phyloP scores from a whole-genome alignment of 192 early-diverging fungal genomes.

The Irineochytrium annulatum region DNA sequence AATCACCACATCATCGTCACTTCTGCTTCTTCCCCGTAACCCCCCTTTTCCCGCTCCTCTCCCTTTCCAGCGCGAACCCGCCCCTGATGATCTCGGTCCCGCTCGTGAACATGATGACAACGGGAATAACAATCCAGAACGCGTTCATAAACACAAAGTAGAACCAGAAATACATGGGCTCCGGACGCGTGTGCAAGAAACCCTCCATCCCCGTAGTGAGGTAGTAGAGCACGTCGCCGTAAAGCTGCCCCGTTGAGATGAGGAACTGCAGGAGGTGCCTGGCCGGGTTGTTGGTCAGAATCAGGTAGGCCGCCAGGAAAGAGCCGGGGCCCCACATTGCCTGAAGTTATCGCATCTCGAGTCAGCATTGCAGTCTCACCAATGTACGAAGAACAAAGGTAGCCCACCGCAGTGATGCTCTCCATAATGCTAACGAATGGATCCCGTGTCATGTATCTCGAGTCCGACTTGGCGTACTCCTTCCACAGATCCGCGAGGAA shows the following conservation, averaged over 20 bases:
- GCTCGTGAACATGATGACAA: constrained; percentile 36
- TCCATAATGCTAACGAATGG: constrained; percentile 83
- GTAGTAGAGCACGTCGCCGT: constrained; percentile 82
- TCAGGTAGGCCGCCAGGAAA: constrained; percentile 34
- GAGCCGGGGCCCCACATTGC: constrained; percentile 43
- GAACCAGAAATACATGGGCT: constrained; percentile 80
- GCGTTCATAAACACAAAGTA: constrained; percentile 85
- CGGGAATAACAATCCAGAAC: constrained; percentile 78
- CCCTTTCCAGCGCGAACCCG: too few species aligned
- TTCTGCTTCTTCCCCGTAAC: too few species aligned
- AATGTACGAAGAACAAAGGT: not conserved
- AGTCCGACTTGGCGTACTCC: constrained; percentile 86
- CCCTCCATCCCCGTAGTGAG: constrained; percentile 52
- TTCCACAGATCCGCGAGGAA: constrained; percentile 81
- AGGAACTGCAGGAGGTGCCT: constrained; percentile 53
- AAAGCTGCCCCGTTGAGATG: constrained; percentile 63
- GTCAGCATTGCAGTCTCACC: not conserved
- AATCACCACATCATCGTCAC: too few species aligned
- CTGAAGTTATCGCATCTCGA: constrained; percentile 18
- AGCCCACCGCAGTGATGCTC: constrained; percentile 72
- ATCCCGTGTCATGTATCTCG: constrained; percentile 81
- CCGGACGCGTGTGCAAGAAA: constrained; percentile 62
- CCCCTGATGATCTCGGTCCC: constrained; percentile 25
- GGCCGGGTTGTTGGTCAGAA: constrained; percentile 19
- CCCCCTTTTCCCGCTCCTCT: too few species aligned